phyloP scores from a whole-genome alignment of 2,329 filamentous ascomycete genomes.

The Aphanoascus verrucosus region DNA sequence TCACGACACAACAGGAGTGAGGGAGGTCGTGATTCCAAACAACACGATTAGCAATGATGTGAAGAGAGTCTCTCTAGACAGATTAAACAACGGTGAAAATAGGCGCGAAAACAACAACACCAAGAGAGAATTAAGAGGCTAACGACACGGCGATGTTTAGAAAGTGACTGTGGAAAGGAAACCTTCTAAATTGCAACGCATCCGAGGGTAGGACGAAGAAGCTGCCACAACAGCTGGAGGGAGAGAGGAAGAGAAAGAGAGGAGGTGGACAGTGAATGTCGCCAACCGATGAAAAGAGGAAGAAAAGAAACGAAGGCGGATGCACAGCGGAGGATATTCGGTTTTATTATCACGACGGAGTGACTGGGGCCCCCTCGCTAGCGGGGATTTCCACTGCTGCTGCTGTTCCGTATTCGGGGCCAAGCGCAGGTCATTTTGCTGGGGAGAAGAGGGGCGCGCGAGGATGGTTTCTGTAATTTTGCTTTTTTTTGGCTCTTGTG shows the following conservation, averaged over 20 bases:
- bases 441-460: background rate
- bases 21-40: background rate
- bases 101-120: background rate
- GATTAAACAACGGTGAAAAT: background rate
- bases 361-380: conserved; percentile 8
- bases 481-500: conserved; percentile 1
- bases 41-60: background rate
- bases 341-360: background rate
- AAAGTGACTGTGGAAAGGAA: background rate
- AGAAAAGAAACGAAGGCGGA: background rate
- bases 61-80: background rate
- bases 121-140: background rate
- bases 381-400: conserved; percentile 7
- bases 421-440: background rate
- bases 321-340: background rate
- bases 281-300: conserved; percentile 9
- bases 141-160: background rate
- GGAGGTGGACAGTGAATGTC: background rate
- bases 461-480: background rate
- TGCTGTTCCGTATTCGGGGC: conserved; percentile 10
- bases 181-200: background rate
- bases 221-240: conserved; percentile 6
- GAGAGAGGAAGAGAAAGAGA: background rate
- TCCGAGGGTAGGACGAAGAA: conserved; percentile 1
- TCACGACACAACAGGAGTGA: background rate